Evolutionary conservation across 345 rosid species (phyloP).

Genomic region (Limnanthes douglasii): DNA sequence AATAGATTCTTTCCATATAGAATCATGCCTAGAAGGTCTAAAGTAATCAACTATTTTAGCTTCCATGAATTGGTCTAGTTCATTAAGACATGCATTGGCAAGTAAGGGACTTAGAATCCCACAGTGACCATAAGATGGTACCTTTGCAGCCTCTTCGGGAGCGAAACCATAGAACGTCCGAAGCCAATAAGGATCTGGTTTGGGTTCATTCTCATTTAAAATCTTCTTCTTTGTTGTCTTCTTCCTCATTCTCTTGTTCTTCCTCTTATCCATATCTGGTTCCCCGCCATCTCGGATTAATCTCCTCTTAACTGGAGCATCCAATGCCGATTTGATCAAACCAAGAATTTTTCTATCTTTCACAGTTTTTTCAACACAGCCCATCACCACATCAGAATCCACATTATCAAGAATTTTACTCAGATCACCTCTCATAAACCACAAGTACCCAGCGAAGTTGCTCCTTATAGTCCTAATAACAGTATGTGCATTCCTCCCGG

Average conservation of each 20-base stretch:
- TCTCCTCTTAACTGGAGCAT: slow-evolving; percentile 13
- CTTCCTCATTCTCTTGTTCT: slow-evolving; percentile 27
- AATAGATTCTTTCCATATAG: slow-evolving; percentile 80
- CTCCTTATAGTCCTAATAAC: slow-evolving; percentile 81
- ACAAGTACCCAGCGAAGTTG: slow-evolving; percentile 81
- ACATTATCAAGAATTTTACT: slow-evolving; percentile 39
- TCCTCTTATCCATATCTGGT: slow-evolving; percentile 18
- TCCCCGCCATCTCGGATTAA: slow-evolving; percentile 8
- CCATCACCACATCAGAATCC: slow-evolving; percentile 36
- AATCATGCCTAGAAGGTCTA: slow-evolving; percentile 61
- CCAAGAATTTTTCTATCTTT: slow-evolving; percentile 55
- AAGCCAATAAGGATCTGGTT: slow-evolving; percentile 95
- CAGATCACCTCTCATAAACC: slow-evolving; percentile 79
- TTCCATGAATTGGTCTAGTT: slow-evolving; percentile 77
- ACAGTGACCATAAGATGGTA: slow-evolving; percentile 74
- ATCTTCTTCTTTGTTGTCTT: slow-evolving; percentile 56
- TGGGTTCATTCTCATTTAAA: slow-evolving; percentile 68
- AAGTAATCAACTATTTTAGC: slow-evolving; percentile 47
- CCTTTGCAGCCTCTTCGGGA: slow-evolving; percentile 79
- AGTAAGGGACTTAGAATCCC: slow-evolving; percentile 92
- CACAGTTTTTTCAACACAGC: slow-evolving; percentile 41
- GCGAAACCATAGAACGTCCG: slow-evolving; percentile 74
- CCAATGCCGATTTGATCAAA: slow-evolving; percentile 45
- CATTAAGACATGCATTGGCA: slow-evolving; percentile 72
- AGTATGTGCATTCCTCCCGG: slow-evolving; percentile 84